Percentiles rank a stretch among this genome's conserved stretches.
phyloP scores from a whole-genome alignment of 148 eudicot species.

The Vaccinium vitisidaea region DNA sequence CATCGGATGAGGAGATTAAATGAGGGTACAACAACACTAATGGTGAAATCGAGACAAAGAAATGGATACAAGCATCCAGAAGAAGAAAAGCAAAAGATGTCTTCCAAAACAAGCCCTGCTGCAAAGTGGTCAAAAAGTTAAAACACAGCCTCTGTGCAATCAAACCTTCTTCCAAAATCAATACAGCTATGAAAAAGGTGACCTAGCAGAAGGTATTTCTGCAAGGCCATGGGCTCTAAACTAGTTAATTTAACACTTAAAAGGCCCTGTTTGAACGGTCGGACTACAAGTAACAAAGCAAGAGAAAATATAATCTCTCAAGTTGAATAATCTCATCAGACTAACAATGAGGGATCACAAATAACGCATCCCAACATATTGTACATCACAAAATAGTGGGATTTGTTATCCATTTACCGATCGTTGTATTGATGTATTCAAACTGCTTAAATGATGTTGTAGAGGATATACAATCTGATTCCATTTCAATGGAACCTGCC shows the following conservation, averaged over 20 bases:
- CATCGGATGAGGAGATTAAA: background rate
- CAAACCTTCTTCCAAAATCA: background rate
- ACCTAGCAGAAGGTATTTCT: background rate
- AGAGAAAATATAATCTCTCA: background rate
- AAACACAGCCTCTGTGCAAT: background rate
- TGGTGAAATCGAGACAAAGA: background rate
- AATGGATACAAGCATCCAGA: slow-evolving; percentile 66
- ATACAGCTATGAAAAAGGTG: background rate
- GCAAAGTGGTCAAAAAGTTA: slow-evolving; percentile 18
- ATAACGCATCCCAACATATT: background rate
- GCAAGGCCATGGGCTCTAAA: background rate
- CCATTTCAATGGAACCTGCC: background rate
- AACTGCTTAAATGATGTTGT: background rate
- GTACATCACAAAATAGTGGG: background rate
- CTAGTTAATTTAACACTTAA: background rate
- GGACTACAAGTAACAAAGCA: background rate
- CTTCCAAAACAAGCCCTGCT: slow-evolving; percentile 64
- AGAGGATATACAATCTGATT: background rate
- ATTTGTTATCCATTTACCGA: background rate
- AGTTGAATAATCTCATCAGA: background rate
- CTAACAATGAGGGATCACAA: background rate
- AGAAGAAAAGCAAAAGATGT: slow-evolving; percentile 38
- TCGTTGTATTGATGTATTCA: background rate
- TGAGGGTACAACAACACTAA: background rate
- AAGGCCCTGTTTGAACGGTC: background rate